These are phyloP conservation scores for Antarctomyces pellizariae DNA, from an alignment of 495 filamentous ascomycete genomes.

Conservation along the genomic window DNA sequence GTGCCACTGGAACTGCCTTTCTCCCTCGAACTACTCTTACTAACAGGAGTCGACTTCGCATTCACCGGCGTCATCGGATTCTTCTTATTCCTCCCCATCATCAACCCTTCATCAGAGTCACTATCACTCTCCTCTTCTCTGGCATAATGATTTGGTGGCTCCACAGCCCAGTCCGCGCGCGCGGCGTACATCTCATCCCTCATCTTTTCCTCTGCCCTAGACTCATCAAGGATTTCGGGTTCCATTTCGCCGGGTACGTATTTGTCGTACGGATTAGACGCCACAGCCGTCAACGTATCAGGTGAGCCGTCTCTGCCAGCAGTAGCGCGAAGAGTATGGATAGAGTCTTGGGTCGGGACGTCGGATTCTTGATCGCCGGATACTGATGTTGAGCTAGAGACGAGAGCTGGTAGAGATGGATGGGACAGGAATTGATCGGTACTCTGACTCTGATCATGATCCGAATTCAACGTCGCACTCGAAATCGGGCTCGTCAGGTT, in stretches of 20 bases:
- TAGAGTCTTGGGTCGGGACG: conserved; percentile 24
- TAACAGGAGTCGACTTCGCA: conserved; percentile 11
- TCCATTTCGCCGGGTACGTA: conserved; percentile 10
- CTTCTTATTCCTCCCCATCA: conserved; percentile 22
- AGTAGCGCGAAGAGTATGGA: conserved; percentile 10
- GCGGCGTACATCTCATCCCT: conserved; percentile 29
- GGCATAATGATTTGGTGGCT: conserved; percentile 13
- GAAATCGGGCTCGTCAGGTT: conserved; percentile 32
- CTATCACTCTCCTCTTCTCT: conserved; percentile 29
- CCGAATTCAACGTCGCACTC: conserved; percentile 25
- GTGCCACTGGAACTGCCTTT: no score
- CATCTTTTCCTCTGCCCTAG: conserved; percentile 13
- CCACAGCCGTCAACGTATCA: conserved; percentile 28
- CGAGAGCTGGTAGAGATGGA: conserved; percentile 50
- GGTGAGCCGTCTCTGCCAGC: conserved; percentile 20
- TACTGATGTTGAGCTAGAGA: conserved; percentile 63
- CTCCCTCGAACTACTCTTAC: no score
- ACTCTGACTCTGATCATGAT: conserved; percentile 31
- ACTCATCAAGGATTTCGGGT: background rate
- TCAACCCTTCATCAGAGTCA: conserved; percentile 30
- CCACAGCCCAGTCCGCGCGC: conserved; percentile 16
- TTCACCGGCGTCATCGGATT: conserved; percentile 7
- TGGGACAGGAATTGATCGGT: conserved; percentile 42
- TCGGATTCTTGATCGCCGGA: conserved; percentile 34
- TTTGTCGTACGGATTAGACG: conserved; percentile 13